Evolutionary conservation across 768 basidiomycete species (phyloP).

Genomic region (Tylopilus rubrobrunneus): DNA sequence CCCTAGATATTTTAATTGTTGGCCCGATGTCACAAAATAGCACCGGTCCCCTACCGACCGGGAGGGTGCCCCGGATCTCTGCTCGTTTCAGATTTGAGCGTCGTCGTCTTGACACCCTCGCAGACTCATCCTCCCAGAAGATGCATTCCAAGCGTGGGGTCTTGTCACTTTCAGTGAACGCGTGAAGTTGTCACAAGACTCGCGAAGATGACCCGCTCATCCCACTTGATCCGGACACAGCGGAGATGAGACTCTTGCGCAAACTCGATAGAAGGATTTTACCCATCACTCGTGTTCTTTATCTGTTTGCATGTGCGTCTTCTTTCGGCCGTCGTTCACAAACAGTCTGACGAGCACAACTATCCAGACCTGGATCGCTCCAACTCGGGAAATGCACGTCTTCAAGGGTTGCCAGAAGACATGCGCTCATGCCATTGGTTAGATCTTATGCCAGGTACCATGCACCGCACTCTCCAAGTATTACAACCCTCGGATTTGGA

Average conservation of each 20-base stretch:
- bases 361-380: slow-evolving; percentile 60
- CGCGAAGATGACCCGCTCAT: slow-evolving; percentile 20
- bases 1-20: too few relatives aligned
- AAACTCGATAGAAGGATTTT: slow-evolving; percentile 67
- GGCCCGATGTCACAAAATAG: not conserved
- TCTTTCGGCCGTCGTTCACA: not conserved
- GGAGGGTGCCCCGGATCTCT: not conserved
- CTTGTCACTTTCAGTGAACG: slow-evolving; percentile 4
- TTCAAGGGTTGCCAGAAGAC: slow-evolving; percentile 66
- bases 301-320: slow-evolving; percentile 69
- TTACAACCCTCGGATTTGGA: slow-evolving; percentile 64
- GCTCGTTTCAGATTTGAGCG: not conserved
- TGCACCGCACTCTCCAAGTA: slow-evolving; percentile 68
- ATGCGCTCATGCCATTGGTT: slow-evolving; percentile 15
- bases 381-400: slow-evolving; percentile 75
- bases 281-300: slow-evolving; percentile 69
- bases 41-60: not conserved
- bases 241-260: slow-evolving; percentile 53
- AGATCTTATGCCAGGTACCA: slow-evolving; percentile 73
- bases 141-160: slow-evolving; percentile 17
- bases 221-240: slow-evolving; percentile 18
- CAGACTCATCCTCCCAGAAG: not conserved
- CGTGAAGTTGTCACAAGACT: not conserved
- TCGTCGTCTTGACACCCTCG: not conserved
- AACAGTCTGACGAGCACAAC: not conserved